Evolutionary conservation across 1,139 yeast species (phyloP).

Genomic region (Nakaseomyces sp.): DNA sequence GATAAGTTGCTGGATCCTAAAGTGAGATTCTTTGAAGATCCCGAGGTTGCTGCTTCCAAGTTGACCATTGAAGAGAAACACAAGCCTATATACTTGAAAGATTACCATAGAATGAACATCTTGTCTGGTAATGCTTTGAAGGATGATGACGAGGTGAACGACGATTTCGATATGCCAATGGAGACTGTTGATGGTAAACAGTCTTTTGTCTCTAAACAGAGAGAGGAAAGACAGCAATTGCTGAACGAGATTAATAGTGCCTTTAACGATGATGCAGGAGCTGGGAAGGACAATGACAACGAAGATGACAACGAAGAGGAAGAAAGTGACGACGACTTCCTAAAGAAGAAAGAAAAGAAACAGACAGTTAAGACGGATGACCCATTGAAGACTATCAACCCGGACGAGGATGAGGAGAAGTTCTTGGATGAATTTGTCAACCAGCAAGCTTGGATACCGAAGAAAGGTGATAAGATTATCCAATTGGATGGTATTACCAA

Average conservation of each 20-base stretch:
- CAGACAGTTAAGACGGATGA: slow-evolving; percentile 15
- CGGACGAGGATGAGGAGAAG: slow-evolving; percentile 51
- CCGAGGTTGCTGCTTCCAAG: slow-evolving; percentile 36
- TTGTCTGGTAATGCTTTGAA: slow-evolving; percentile 51
- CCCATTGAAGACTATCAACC: slow-evolving; percentile 51
- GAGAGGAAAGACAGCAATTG: slow-evolving; percentile 63
- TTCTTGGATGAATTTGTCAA: slow-evolving; percentile 67
- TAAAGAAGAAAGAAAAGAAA: slow-evolving; percentile 5
- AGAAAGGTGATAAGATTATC: slow-evolving; percentile 43
- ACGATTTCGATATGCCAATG: slow-evolving; percentile 32
- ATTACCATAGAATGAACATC: slow-evolving; percentile 79
- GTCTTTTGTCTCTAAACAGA: slow-evolving; percentile 61
- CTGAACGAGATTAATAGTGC: slow-evolving; percentile 68
- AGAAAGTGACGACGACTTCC: slow-evolving; percentile 36
- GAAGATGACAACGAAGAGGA: slow-evolving; percentile 38
- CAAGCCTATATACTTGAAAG: slow-evolving; percentile 83
- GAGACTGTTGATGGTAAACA: slow-evolving; percentile 53
- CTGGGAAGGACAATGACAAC: slow-evolving; percentile 27
- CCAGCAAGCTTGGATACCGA: slow-evolving; percentile 85
- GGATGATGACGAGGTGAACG: slow-evolving; percentile 41
- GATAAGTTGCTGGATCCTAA: slow-evolving; percentile 54
- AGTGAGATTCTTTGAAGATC: slow-evolving; percentile 62
- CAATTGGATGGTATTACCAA: slow-evolving; percentile 43
- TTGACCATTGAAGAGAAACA: slow-evolving; percentile 35
- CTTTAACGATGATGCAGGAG: slow-evolving; percentile 31